phyloP scores from a whole-genome alignment of 2,329 filamentous ascomycete genomes.

The Huntiella decipiens region DNA sequence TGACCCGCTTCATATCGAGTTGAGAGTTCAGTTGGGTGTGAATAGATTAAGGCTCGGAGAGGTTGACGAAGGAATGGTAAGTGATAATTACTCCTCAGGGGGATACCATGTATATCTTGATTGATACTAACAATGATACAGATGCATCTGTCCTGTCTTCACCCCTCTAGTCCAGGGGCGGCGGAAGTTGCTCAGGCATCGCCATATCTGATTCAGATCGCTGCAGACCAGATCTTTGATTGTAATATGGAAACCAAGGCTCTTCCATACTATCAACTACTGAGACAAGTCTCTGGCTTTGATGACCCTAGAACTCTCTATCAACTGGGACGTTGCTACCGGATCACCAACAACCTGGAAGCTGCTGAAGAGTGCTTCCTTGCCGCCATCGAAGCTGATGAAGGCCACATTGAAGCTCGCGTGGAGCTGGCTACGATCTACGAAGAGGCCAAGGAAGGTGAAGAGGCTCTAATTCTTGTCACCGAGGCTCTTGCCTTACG shows the following conservation, averaged over 20 bases:
- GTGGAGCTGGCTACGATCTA: slow-evolving; percentile 71
- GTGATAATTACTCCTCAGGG: slow-evolving; percentile 14
- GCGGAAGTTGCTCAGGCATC: slow-evolving; percentile 29
- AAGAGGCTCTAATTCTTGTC: slow-evolving; percentile 59
- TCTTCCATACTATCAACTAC: slow-evolving; percentile 35
- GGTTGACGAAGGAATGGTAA: slow-evolving; percentile 54
- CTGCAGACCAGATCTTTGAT: slow-evolving; percentile 29
- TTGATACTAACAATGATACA: slow-evolving; percentile 9
- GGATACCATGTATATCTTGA: neutral
- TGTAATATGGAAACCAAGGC: slow-evolving; percentile 22
- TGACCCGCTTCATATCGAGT: slow-evolving; percentile 62
- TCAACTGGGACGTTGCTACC: slow-evolving; percentile 48
- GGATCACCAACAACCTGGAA: slow-evolving; percentile 39
- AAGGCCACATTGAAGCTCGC: slow-evolving; percentile 55
- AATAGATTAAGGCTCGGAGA: slow-evolving; percentile 58
- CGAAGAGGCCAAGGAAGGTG: slow-evolving; percentile 51
- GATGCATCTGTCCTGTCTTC: slow-evolving; percentile 49
- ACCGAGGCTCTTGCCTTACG: slow-evolving; percentile 54
- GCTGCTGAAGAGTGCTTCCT: slow-evolving; percentile 65
- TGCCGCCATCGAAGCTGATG: slow-evolving; percentile 52
- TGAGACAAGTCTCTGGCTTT: slow-evolving; percentile 28
- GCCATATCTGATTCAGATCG: slow-evolving; percentile 60
- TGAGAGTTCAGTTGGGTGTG: slow-evolving; percentile 67
- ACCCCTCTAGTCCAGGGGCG: slow-evolving; percentile 29
- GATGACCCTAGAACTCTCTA: slow-evolving; percentile 34